Percentiles rank a stretch among this genome's conserved stretches.
Conservation (phyloP, 2,329 filamentous ascomycete genomes). For the Ambrosiella cleistominuta region DNA sequence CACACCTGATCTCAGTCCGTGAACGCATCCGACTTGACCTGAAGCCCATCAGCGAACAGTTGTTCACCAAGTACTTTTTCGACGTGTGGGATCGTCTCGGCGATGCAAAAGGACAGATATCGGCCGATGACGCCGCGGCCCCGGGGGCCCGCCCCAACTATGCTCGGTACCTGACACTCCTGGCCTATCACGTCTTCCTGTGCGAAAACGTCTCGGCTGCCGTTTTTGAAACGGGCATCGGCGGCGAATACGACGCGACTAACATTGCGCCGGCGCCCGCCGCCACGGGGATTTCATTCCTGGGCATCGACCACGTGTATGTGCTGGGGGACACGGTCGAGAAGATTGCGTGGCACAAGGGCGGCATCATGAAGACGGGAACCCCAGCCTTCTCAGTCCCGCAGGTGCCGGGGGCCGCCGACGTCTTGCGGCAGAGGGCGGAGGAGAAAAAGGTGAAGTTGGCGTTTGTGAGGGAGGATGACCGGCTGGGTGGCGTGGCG, state of each 20-base stretch:
- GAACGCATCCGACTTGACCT: conserved; percentile 50
- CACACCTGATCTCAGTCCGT: conserved; percentile 48
- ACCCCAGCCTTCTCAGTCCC: conserved; percentile 39
- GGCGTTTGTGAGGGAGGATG: conserved; percentile 28
- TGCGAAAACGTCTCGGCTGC: conserved; percentile 43
- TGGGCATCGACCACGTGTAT: conserved; percentile 52
- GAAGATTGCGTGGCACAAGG: conserved; percentile 58
- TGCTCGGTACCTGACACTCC: conserved; percentile 44
- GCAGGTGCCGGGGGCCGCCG: conserved; percentile 29
- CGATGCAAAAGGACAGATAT: conserved; percentile 14
- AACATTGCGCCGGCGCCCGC: conserved; percentile 43
- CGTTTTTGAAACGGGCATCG: conserved; percentile 50
- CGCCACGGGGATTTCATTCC: conserved; percentile 43
- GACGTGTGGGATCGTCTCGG: conserved; percentile 45
- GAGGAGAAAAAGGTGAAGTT: conserved; percentile 32
- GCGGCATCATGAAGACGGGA: conserved; percentile 48
- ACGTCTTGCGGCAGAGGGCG: conserved; percentile 33
- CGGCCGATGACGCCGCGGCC: conserved; percentile 19
- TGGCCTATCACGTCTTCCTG: conserved; percentile 50
- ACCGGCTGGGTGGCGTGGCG: conserved; percentile 27
- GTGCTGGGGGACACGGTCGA: conserved; percentile 44
- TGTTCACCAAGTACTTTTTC: conserved; percentile 51
- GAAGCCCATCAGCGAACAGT: conserved; percentile 34
- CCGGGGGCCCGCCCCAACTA: conserved; percentile 32
- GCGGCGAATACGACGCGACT: conserved; percentile 51